These are phyloP conservation scores for Encephalitozoon intestinalis DNA, from an alignment of 371 early-diverging fungal species.

Conservation along the genomic window DNA sequence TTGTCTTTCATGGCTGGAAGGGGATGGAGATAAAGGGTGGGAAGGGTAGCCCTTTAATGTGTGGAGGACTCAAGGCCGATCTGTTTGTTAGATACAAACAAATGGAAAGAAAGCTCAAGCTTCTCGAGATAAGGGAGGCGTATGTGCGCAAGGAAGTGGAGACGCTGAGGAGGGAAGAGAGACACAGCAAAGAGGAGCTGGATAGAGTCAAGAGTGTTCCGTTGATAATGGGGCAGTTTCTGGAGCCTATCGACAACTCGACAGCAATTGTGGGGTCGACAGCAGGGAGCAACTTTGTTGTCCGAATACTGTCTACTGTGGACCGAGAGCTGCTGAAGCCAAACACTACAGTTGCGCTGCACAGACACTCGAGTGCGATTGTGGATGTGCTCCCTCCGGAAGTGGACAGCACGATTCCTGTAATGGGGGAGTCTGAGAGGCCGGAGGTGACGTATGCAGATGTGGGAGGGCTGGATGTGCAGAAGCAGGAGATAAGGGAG, in stretches of 20 bases:
- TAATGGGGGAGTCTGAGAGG: slow-evolving; percentile 57
- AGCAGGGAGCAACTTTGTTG: slow-evolving; percentile 84
- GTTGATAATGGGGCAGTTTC: slow-evolving; percentile 93
- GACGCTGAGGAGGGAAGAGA: slow-evolving; percentile 83
- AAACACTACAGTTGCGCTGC: slow-evolving; percentile 85
- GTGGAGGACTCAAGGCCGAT: neutral
- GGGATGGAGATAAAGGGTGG: neutral
- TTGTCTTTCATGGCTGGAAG: neutral
- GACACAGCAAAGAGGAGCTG: slow-evolving; percentile 81
- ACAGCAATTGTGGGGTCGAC: slow-evolving; percentile 94
- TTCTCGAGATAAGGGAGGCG: slow-evolving; percentile 88
- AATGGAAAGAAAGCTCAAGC: slow-evolving; percentile 66
- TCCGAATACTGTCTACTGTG: slow-evolving; percentile 87
- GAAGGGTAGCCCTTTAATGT: neutral
- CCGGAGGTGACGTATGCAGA: slow-evolving; percentile 81
- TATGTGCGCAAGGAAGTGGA: slow-evolving; percentile 94
- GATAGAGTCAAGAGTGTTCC: slow-evolving; percentile 96
- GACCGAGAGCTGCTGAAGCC: slow-evolving; percentile 95
- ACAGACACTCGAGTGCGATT: slow-evolving; percentile 92
- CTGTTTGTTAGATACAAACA: slow-evolving; percentile 33
- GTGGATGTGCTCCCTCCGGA: slow-evolving; percentile 64
- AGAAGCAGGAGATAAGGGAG: slow-evolving; percentile 87
- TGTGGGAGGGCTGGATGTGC: slow-evolving; percentile 90
- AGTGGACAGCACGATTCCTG: slow-evolving; percentile 60
- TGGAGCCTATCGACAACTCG: slow-evolving; percentile 91